phyloP scores from a whole-genome alignment of 441 rosid species.

The Flueggea neowawraea region DNA sequence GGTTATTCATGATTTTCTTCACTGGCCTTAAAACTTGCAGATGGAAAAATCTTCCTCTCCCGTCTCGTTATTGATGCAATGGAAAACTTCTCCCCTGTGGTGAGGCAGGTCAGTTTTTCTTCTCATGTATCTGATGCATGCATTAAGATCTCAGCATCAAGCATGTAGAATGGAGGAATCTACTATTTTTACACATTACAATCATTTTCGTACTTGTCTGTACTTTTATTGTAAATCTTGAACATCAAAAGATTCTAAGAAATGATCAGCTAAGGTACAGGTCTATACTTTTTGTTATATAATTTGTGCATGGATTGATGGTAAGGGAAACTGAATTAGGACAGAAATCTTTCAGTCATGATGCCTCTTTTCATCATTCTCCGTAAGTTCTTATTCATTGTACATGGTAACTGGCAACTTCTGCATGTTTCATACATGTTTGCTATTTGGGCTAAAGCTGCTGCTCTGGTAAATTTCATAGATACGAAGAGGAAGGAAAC shows the following conservation, averaged over 20 bases:
- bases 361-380: background rate
- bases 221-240: too few species aligned
- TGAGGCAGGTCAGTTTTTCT: conserved; percentile 67
- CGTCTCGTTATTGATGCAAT: conserved; percentile 84
- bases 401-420: background rate
- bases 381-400: background rate
- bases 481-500: conserved; percentile 85
- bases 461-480: conserved; percentile 21
- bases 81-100: conserved; percentile 94
- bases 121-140: conserved; percentile 9
- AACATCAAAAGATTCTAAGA: too few species aligned
- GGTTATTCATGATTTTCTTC: conserved; percentile 7
- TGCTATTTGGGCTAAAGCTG: conserved; percentile 4
- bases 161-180: background rate
- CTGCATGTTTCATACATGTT: conserved; percentile 7
- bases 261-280: too few species aligned
- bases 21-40: conserved; percentile 69
- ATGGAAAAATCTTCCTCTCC: conserved; percentile 61
- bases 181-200: background rate
- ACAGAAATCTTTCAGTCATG: background rate
- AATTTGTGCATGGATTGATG: too few species aligned
- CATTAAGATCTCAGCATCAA: background rate
- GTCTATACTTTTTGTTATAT: too few species aligned
- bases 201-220: too few species aligned
- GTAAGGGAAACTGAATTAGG: too few species aligned